These are phyloP conservation scores for Tilletia walkeri DNA, from an alignment of 1,284 basidiomycete genomes.

Conservation along the genomic window DNA sequence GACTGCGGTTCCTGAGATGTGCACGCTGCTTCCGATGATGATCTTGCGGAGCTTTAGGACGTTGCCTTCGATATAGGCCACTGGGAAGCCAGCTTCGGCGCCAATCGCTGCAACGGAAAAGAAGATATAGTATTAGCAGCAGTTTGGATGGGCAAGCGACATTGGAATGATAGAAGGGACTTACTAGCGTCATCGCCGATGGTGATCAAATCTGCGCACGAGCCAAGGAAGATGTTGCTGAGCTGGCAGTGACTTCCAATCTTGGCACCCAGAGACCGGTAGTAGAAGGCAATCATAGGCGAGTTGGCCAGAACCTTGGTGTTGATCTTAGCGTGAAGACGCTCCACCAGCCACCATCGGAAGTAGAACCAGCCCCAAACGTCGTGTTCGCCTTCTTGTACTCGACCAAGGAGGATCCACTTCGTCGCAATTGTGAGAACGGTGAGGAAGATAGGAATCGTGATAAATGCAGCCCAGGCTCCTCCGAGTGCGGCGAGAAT, in stretches of 20 bases:
- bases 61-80: constrained; percentile 14
- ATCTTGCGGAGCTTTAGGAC: constrained; percentile 19
- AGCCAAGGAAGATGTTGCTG: constrained; percentile 1
- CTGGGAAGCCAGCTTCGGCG: neutral
- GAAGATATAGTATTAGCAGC: neutral
- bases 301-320: neutral
- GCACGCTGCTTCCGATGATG: constrained; percentile 10
- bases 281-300: neutral
- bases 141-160: neutral
- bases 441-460: constrained; percentile 3
- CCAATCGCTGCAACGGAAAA: neutral
- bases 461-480: constrained; percentile 19
- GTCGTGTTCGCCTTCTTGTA: constrained; percentile 18
- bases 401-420: constrained; percentile 19
- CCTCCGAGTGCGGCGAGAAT: constrained; percentile 14
- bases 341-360: constrained; percentile 20
- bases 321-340: constrained; percentile 12
- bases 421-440: constrained; percentile 17
- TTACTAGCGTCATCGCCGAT: constrained; percentile 21
- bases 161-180: no score
- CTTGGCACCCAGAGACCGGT: constrained; percentile 17
- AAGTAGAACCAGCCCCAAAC: constrained; percentile 21
- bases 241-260: constrained; percentile 15
- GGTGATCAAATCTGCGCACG: constrained; percentile 17
- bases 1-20: constrained; percentile 15